These are phyloP conservation scores for Odonthalia washingtoniensis DNA, from an alignment of 31 red algal species.

Conservation along the genomic window DNA sequence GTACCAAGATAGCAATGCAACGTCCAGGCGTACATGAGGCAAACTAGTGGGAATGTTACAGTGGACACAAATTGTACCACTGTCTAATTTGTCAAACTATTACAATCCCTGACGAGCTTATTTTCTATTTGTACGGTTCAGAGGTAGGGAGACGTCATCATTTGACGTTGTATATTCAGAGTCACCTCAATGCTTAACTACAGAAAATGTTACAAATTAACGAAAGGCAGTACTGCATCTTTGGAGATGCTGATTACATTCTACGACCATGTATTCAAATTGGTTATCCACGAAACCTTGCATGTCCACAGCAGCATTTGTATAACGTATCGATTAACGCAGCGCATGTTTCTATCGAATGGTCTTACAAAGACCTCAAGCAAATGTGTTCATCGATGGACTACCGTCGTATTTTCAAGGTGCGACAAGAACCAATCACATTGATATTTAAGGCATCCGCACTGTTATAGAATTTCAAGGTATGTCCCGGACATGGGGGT, in stretches of 20 bases:
- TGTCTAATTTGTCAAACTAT: neutral
- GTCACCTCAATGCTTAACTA: neutral
- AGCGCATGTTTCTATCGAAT: no score
- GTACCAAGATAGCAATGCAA: conserved; percentile 6
- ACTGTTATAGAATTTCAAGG: no score
- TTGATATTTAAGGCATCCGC: no score
- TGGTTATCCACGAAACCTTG: no score
- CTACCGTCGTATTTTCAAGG: no score
- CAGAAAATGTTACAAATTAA: neutral
- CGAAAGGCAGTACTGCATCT: neutral
- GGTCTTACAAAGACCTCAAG: no score
- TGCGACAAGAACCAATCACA: no score
- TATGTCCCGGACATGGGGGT: no score
- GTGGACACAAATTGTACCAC: neutral
- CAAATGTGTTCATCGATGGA: no score
- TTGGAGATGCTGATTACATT: neutral
- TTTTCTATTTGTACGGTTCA: neutral
- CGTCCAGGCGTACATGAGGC: neutral
- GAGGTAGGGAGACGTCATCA: neutral
- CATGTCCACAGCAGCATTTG: no score
- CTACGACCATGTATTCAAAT: neutral
- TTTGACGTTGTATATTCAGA: no score
- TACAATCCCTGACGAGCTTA: neutral
- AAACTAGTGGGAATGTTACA: neutral
- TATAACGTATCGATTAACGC: no score